These are phyloP conservation scores for Cordyceps javanica DNA, from an alignment of 2,329 filamentous ascomycete species.

Conservation along the genomic window DNA sequence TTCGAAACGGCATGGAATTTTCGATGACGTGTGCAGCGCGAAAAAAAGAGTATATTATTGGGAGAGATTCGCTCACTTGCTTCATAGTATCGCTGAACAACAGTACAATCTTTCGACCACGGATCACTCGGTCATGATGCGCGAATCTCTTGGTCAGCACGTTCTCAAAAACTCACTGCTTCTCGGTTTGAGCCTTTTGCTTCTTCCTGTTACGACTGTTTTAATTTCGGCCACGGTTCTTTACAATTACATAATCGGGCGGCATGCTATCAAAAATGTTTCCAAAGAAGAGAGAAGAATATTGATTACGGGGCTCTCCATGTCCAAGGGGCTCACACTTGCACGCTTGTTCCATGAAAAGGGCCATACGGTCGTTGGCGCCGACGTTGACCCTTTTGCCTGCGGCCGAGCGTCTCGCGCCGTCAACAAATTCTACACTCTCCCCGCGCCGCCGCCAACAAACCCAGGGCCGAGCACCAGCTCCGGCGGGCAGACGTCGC, in stretches of 20 bases:
- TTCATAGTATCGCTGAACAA: too few species aligned
- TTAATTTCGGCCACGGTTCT: constrained; percentile 27
- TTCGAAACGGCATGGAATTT: too few species aligned
- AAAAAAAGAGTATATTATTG: too few species aligned
- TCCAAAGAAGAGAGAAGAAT: constrained; percentile 46
- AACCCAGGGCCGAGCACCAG: background rate
- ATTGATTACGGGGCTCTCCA: constrained; percentile 66
- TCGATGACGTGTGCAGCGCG: too few species aligned
- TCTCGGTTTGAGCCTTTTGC: constrained; percentile 25
- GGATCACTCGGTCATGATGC: too few species aligned
- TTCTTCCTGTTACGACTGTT: constrained; percentile 44
- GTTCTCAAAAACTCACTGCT: constrained; percentile 21
- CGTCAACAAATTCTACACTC: constrained; percentile 47
- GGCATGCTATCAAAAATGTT: too few species aligned
- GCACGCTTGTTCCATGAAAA: constrained; percentile 58
- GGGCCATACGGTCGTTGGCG: constrained; percentile 66
- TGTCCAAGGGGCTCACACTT: constrained; percentile 62
- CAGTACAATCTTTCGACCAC: too few species aligned
- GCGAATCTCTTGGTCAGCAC: too few species aligned
- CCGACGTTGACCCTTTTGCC: constrained; percentile 52
- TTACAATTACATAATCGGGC: background rate
- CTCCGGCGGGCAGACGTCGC: background rate
- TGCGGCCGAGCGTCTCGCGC: constrained; percentile 53
- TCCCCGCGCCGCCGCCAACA: constrained; percentile 32
- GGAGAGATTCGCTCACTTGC: too few species aligned